Evolutionary conservation across 768 basidiomycete species (phyloP), one percentile per base, ranked within the genome.

Genomic region (Coprinopsis marcescibilis): DNA sequence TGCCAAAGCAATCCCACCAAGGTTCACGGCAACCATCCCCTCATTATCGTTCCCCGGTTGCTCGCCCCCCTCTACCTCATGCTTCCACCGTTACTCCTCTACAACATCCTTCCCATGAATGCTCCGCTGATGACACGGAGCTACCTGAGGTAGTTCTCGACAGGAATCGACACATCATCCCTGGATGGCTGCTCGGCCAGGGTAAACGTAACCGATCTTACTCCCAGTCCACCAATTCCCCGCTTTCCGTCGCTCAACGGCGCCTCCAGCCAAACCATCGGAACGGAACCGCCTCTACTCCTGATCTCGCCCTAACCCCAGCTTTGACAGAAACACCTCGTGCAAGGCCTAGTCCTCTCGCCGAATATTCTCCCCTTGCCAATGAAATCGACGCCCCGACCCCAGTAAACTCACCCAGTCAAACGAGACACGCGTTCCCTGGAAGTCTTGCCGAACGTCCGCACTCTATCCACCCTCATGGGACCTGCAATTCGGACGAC

Each of bases 61-160:
- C 65, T 57, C 26, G n/a, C 45, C 25, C 36, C n/a, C 21, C 32
- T 11, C 36, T 32, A 4, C 26, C 26, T 20, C 63, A 66, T 45
- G 51, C 60, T 8, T 33, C 57, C 25, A 42, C 25, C 3, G 51
- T 43, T 21, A 13, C 46, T 2, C 46, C 47, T 3, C 26, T 34
- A 14, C 46, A 43, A 29, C 44, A 46, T 12, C n/a, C n/a, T n/a
- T n/a, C n/a, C n/a, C n/a, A 42, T 20, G 2, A 52, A 43, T 21
- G 13, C 46, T 46, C 57, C 13, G 34, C 53, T 4, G 51, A 54
- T 38, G 51, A 85, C 55, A 78, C 87, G 14, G 95, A 98, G 64
- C 73, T 97, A 57, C 96, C 96, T 1, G 95, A 98, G 64, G 96
- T 99, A 12, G 81, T 81, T 5, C 74, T 99, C 39, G 93, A 94